Percentiles rank a stretch among this genome's conserved stretches.
Evolutionary conservation across 805 yeast species (phyloP).

Genomic region (Soucietia sequanensis): DNA sequence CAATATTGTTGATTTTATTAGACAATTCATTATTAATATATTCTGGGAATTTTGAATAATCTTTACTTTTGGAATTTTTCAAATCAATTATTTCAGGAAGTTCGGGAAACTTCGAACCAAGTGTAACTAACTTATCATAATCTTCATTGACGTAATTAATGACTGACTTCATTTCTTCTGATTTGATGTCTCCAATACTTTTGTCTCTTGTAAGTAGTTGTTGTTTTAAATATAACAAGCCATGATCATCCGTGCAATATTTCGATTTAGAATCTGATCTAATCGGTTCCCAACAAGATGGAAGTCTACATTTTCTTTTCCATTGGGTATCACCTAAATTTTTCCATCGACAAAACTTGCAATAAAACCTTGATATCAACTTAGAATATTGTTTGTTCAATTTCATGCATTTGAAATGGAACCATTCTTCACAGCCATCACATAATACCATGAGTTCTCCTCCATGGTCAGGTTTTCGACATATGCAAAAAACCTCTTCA

Average conservation of each 20-base stretch:
- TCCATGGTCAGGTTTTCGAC: conserved; percentile 76
- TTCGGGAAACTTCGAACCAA: conserved; percentile 44
- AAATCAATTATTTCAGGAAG: conserved; percentile 29
- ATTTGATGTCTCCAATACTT: conserved; percentile 13
- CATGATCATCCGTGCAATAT: conserved; percentile 77
- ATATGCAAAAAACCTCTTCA: conserved; percentile 72
- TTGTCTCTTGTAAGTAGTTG: conserved; percentile 16
- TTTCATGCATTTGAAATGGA: conserved; percentile 76
- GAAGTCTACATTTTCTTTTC: conserved; percentile 73
- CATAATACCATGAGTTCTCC: conserved; percentile 86
- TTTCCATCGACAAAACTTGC: conserved; percentile 67
- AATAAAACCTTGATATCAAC: conserved; percentile 63
- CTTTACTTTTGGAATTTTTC: conserved; percentile 5
- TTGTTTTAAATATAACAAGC: conserved; percentile 41
- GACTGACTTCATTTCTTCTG: conserved; percentile 20
- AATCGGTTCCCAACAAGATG: conserved; percentile 56
- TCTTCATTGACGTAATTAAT: conserved; percentile 22
- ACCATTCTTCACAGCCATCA: conserved; percentile 96
- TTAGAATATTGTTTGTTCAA: conserved; percentile 49
- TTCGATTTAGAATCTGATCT: conserved; percentile 48
- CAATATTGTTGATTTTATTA: conserved; percentile 15
- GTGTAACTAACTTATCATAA: conserved; percentile 17
- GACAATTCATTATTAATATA: conserved; percentile 16
- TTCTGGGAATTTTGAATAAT: conserved; percentile 11
- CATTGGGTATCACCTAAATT: conserved; percentile 56